Evolutionary conservation across 768 basidiomycete genomes (phyloP), one percentile per base, ranked within the genome.

Genomic region (Tulasnella sp.): DNA sequence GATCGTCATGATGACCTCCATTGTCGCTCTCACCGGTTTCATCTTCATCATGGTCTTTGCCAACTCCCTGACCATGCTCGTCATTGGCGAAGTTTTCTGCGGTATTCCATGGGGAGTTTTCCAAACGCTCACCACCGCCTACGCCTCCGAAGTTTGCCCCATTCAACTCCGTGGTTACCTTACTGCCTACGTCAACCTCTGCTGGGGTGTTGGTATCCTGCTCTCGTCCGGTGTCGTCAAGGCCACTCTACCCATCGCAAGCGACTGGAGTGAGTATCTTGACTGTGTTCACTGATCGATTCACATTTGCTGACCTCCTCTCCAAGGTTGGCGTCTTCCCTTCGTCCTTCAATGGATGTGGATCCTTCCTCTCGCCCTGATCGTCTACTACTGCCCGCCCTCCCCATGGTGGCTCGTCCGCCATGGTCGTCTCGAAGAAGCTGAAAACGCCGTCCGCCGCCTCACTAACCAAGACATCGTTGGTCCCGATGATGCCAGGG

Each of bases 61-160:
- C 31, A 34, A 54, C n/a, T 82, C 81, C 69, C 74, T 85, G 50
- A 58, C 73, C 18, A 83, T 81, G 80, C 82, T 82, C 34, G 81
- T 83, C 64, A 75, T 83, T 48, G 83, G 81, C 16, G 82, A 83
- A 77, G 80, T 83, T 37, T 80, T 87, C 37, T 85, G 80, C 75
- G 84, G 86, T 81, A 84, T 87, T 50, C 86, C 86, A 9, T 86
- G 85, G 85, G 85, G 85, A 77, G 80, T 83, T 24, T 85, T 85
- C 81, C 84, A 85, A 81, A 86, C 86, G 0, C 78, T 86, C 14
- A 85, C 85, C 1, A 83, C 83, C 12, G 82, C 86, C 1, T 87
- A 86, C 78, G 86, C 86, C 18, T 82, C 84, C 48, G 86, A 86
- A 60, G 83, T 86, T 41, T 85, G 84, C 77, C 85, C 85, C 14